Evolutionary conservation across 805 yeast species (phyloP), one percentile per base, ranked within the genome.

Genomic region (Ascoidea asiatica): DNA sequence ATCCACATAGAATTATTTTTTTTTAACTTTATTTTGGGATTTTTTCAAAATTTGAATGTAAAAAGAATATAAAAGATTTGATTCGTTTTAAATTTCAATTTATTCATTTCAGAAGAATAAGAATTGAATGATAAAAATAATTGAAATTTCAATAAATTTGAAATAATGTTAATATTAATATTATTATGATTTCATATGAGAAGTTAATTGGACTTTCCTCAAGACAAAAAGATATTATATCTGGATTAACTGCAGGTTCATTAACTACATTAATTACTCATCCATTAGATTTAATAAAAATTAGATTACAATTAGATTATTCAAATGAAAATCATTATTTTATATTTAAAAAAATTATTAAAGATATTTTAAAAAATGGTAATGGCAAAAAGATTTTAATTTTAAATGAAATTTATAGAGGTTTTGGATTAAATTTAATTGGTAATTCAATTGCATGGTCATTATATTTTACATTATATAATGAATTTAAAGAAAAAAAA

Each of bases 361-460:
- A 55, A 44, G 21, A 61, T 58, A 37, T 52, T 45, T 13, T 43
- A 44, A 33, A 49, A 49, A 19, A 39, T 56, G 52, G 17, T 46
- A 41, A 39, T 8, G 19, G 29, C 37, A 45, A 35, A 36, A 38
- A 7, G 29, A 29, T 23, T 53, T 7, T 38, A 52, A 41, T 20
- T 36, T 55, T 39, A 13, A 58, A 3, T 53, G 44, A 5, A 72
- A 64, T 40, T 50, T 88, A 89, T 55, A 67, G 95, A 45, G 97
- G 97, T 0, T 65, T 88, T 2, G 67, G 77, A 0, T 86, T 95
- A 1, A 92, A 89, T 56, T 54, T 90, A 4, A 37, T 85, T 0
- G 98, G 97, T 1, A 87, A 88, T 51, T 77, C 94, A 0, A 58
- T 77, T 0, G 90, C 95, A 0, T 92, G 98, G 97, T 83, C 87